Evolutionary conservation across 2,329 filamentous ascomycete genomes (phyloP).

Genomic region (Drechmeria coniospora): DNA sequence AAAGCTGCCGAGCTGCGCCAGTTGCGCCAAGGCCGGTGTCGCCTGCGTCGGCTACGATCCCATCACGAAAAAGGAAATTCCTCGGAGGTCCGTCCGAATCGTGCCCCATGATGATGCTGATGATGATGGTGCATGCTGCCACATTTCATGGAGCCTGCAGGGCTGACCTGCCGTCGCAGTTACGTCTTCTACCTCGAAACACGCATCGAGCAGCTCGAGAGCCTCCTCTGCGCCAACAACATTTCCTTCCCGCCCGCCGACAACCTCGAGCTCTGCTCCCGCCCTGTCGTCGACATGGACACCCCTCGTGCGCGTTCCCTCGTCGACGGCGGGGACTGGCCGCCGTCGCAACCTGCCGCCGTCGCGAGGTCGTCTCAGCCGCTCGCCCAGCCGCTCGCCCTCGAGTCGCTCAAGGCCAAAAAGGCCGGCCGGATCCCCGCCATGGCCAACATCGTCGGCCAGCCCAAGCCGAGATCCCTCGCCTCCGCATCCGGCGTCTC

Average conservation of each 20-base stretch:
- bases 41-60: slow-evolving; percentile 92
- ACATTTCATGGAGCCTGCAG: not conserved
- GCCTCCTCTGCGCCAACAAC: slow-evolving; percentile 50
- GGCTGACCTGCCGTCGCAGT: slow-evolving; percentile 24
- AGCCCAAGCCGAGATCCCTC: slow-evolving; percentile 65
- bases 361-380: too few relatives aligned
- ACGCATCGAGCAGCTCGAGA: slow-evolving; percentile 69
- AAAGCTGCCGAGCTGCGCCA: slow-evolving; percentile 74
- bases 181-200: slow-evolving; percentile 95
- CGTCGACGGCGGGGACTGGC: too few relatives aligned
- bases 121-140: too few relatives aligned
- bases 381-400: too few relatives aligned
- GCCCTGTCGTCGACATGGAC: slow-evolving; percentile 27
- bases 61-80: slow-evolving; percentile 91
- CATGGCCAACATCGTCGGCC: slow-evolving; percentile 64
- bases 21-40: slow-evolving; percentile 83
- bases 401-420: slow-evolving; percentile 19
- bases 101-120: too few relatives aligned
- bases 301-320: too few relatives aligned
- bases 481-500: slow-evolving; percentile 83
- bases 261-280: slow-evolving; percentile 49
- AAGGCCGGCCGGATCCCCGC: slow-evolving; percentile 17
- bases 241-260: slow-evolving; percentile 58
- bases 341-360: too few relatives aligned
- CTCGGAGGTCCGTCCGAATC: slow-evolving; percentile 61